Evolutionary conservation across 1,284 basidiomycete genomes (phyloP).

Genomic region (Ceratobasidium sp.): DNA sequence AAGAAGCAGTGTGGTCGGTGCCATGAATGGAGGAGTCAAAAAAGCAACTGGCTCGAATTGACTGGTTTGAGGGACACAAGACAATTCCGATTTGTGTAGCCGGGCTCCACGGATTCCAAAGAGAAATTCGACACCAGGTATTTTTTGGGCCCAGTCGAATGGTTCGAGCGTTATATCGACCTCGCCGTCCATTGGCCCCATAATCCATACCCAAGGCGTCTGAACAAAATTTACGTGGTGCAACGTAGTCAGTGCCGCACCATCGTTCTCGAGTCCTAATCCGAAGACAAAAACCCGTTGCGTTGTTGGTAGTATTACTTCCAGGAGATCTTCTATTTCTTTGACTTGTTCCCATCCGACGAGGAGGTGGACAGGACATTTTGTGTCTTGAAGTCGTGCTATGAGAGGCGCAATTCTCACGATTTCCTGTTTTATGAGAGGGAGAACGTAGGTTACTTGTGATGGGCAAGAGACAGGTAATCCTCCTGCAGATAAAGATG

Average conservation of each 20-base stretch:
- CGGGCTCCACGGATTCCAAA: conserved; percentile 63
- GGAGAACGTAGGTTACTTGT: conserved; percentile 11
- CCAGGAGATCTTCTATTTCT: conserved; percentile 14
- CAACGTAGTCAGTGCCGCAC: conserved; percentile 51
- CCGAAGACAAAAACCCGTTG: neutral
- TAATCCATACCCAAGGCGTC: conserved; percentile 61
- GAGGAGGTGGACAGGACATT: conserved; percentile 24
- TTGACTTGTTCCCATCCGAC: conserved; percentile 1
- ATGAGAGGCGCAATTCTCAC: neutral
- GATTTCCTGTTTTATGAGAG: neutral
- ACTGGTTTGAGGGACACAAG: conserved; percentile 44
- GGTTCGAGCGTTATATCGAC: conserved; percentile 37
- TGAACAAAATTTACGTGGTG: conserved; percentile 58
- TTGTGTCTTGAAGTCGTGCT: conserved; percentile 3
- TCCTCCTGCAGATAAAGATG: neutral
- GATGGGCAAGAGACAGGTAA: neutral
- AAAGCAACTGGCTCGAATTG: conserved; percentile 60
- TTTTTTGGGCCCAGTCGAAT: conserved; percentile 42
- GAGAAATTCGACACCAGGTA: conserved; percentile 59
- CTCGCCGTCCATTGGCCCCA: conserved; percentile 59
- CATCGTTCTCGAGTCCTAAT: neutral
- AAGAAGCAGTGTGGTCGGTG: conserved; percentile 59
- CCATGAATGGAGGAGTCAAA: conserved; percentile 70
- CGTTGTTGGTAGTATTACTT: conserved; percentile 8
- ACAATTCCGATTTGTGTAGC: conserved; percentile 51